These are phyloP conservation scores for Stylosanthes scabra DNA, from an alignment of 331 rosid species.

Conservation along the genomic window DNA sequence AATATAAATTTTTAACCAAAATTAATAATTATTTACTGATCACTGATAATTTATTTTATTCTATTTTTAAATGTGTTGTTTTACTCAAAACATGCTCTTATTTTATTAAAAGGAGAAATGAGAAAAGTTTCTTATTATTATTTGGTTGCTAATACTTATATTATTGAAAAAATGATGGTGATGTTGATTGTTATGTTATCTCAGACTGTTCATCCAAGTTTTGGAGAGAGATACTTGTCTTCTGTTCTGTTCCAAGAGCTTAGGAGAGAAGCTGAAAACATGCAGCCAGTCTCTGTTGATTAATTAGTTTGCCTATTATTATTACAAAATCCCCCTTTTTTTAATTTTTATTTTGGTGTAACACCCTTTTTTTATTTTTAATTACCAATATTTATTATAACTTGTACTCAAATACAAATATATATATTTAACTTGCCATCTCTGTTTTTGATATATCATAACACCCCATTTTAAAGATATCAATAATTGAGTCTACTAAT, in stretches of 20 bases:
- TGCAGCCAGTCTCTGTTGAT: constrained; percentile 95
- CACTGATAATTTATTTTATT: too few species aligned
- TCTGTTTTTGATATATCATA: too few species aligned
- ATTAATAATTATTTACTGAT: too few species aligned
- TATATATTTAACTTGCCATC: not conserved
- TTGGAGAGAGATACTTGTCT: constrained; percentile 94
- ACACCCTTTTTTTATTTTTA: not conserved
- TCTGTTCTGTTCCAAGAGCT: constrained; percentile 86
- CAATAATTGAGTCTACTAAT: not conserved
- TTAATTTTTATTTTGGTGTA: not conserved
- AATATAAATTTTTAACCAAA: too few species aligned
- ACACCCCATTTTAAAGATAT: not conserved
- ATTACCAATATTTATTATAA: not conserved
- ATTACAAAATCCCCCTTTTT: too few species aligned
- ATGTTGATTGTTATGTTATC: constrained; percentile 19
- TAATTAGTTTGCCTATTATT: constrained; percentile 25
- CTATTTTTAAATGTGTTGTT: too few species aligned
- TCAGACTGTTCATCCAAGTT: constrained; percentile 94
- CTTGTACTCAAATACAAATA: constrained; percentile 11
- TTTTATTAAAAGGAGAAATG: too few species aligned
- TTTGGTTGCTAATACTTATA: constrained; percentile 2
- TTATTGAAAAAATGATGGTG: not conserved
- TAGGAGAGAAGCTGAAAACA: constrained; percentile 87
- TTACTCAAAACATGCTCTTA: too few species aligned
- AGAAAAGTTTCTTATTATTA: not conserved